These are phyloP conservation scores for Trypanosoma cruzi DNA, from an alignment of 208 protist genomes.

Conservation along the genomic window DNA sequence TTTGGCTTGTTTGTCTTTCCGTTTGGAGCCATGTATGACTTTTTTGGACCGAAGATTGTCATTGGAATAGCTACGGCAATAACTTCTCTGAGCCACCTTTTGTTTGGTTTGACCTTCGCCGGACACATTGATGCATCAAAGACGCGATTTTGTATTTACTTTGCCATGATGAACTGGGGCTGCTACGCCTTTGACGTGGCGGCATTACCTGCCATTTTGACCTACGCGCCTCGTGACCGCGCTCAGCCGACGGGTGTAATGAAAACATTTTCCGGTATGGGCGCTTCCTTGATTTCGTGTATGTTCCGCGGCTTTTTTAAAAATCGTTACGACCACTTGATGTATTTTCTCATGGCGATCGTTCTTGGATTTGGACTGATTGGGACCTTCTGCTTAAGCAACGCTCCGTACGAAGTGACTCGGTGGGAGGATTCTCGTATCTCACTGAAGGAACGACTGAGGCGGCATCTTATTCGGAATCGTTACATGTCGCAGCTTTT, in stretches of 20 bases:
- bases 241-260: constrained; percentile 23
- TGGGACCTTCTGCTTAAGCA: constrained; percentile 24
- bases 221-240: constrained; percentile 54
- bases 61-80: constrained; percentile 12
- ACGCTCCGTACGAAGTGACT: constrained; percentile 49
- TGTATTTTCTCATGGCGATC: constrained; percentile 21
- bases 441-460: constrained; percentile 29
- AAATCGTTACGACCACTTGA: constrained; percentile 10
- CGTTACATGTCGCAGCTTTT: constrained; percentile 63
- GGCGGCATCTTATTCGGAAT: constrained; percentile 45
- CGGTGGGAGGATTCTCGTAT: constrained; percentile 38
- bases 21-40: constrained; percentile 24
- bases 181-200: constrained; percentile 48
- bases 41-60: constrained; percentile 15
- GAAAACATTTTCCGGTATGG: constrained; percentile 20
- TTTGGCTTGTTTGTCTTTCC: constrained; percentile 22
- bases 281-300: constrained; percentile 10
- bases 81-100: constrained; percentile 25
- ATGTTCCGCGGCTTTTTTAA: constrained; percentile 20
- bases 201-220: constrained; percentile 36
- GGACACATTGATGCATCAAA: constrained; percentile 34
- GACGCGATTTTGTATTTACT: constrained; percentile 40
- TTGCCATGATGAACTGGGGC: constrained; percentile 52
- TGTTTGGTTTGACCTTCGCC: constrained; percentile 45
- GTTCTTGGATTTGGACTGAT: constrained; percentile 12